phyloP scores from a whole-genome alignment of 768 basidiomycete species.

The Pluteus cervinus region DNA sequence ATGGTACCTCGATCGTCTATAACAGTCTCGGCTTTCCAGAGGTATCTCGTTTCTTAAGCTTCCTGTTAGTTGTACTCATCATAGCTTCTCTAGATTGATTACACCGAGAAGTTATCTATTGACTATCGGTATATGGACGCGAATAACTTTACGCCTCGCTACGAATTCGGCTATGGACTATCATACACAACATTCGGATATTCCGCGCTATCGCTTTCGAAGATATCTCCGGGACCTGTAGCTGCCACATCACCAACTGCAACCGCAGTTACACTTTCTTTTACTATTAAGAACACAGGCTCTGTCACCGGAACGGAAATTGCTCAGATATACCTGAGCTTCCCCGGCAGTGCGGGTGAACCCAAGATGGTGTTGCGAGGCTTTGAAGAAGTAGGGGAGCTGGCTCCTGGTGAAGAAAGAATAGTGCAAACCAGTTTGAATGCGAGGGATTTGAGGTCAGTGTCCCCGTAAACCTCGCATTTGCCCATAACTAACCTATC shows the following conservation, averaged over 20 bases:
- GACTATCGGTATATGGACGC: constrained; percentile 66
- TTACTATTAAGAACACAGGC: constrained; percentile 44
- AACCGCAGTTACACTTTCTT: constrained; percentile 29
- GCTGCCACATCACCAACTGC: constrained; percentile 12
- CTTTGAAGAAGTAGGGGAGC: constrained; percentile 41
- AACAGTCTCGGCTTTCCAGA: constrained; percentile 33
- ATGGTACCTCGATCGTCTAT: constrained; percentile 39
- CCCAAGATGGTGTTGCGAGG: constrained; percentile 45
- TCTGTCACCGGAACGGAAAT: constrained; percentile 44
- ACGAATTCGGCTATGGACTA: constrained; percentile 68
- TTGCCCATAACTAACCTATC: constrained; percentile 2
- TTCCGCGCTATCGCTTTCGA: constrained; percentile 37
- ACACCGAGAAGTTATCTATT: constrained; percentile 58
- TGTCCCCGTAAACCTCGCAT: not conserved
- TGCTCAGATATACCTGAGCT: constrained; percentile 49
- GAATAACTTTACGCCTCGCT: constrained; percentile 44
- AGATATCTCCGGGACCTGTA: not conserved
- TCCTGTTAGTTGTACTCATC: constrained; percentile 6
- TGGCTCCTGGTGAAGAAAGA: constrained; percentile 30
- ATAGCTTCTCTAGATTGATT: constrained; percentile 42
- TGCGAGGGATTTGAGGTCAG: constrained; percentile 41
- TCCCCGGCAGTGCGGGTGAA: constrained; percentile 38
- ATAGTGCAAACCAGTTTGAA: constrained; percentile 30
- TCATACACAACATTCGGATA: constrained; percentile 71
- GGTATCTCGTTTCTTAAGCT: too few relatives aligned